phyloP scores from a whole-genome alignment of 23 red algal species.

The Agarophyton chilense region DNA sequence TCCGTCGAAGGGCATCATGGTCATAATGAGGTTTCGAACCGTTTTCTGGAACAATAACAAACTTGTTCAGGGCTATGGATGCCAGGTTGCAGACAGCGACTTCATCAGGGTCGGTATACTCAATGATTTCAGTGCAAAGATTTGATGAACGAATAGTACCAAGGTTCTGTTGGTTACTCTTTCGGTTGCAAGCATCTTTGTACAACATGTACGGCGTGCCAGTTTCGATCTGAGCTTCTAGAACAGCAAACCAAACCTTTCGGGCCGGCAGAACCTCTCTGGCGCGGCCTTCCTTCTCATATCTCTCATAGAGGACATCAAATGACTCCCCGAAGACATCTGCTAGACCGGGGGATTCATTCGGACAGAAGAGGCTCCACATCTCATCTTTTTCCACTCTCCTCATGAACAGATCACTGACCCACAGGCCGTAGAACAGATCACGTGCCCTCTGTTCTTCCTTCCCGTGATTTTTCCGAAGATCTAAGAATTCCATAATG shows the following conservation, averaged over 20 bases:
- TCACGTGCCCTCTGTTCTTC: conserved; percentile 97
- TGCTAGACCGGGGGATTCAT: conserved; percentile 93
- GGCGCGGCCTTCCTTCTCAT: conserved; percentile 91
- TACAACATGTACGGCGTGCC: conserved; percentile 99
- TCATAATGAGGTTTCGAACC: conserved; percentile 71
- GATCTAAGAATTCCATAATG: conserved; percentile 97
- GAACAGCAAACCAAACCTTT: conserved; percentile 98
- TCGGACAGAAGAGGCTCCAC: conserved; percentile 98
- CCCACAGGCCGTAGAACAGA: conserved; percentile 99
- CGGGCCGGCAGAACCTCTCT: conserved; percentile 68
- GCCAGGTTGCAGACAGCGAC: conserved; percentile 99
- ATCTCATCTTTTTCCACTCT: conserved; percentile 80
- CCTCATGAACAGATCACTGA: conserved; percentile 95
- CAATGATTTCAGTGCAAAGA: conserved; percentile 98
- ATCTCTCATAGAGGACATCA: conserved; percentile 84
- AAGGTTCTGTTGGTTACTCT: conserved; percentile 99
- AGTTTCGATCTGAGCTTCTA: conserved; percentile 99
- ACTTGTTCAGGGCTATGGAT: conserved; percentile 94
- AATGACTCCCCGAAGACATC: conserved; percentile 92
- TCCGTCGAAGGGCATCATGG: conserved; percentile 64
- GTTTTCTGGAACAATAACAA: conserved; percentile 76
- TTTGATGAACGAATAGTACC: conserved; percentile 95
- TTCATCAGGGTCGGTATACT: conserved; percentile 97
- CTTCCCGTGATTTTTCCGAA: conserved; percentile 99
- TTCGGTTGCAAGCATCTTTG: conserved; percentile 96